A percentile compares a stretch with the other conserved stretches of the same genome.
These are phyloP conservation scores for Begonia loranthoides DNA, from an alignment of 306 rosid genomes.

Conservation along the genomic window DNA sequence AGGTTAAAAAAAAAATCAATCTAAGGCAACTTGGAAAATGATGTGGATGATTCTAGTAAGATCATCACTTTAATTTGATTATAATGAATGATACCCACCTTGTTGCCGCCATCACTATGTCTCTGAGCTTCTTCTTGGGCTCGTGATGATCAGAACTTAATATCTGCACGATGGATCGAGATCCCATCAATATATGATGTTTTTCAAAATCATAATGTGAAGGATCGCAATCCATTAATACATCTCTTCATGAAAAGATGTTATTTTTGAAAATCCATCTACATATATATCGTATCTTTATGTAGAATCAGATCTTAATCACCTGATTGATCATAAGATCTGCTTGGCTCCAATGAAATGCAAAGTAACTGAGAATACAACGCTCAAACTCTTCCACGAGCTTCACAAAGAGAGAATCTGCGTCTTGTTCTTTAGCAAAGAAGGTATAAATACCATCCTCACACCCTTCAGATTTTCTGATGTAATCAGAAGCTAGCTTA, in stretches of 20 bases:
- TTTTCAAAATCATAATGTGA: too few species aligned
- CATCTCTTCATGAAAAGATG: too few species aligned
- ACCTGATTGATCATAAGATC: slow-evolving; percentile 86
- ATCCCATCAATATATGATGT: neutral
- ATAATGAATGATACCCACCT: slow-evolving; percentile 31
- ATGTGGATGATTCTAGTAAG: neutral
- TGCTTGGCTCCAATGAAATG: slow-evolving; percentile 82
- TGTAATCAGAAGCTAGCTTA: slow-evolving; percentile 77
- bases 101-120: slow-evolving; percentile 85
- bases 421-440: slow-evolving; percentile 60
- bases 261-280: neutral
- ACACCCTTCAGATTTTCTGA: slow-evolving; percentile 58
- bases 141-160: slow-evolving; percentile 60
- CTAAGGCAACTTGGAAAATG: neutral
- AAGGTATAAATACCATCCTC: slow-evolving; percentile 69
- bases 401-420: slow-evolving; percentile 82
- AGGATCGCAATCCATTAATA: too few species aligned
- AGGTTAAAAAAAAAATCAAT: neutral
- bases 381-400: slow-evolving; percentile 97
- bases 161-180: slow-evolving; percentile 26
- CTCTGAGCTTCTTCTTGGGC: slow-evolving; percentile 65
- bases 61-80: neutral
- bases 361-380: slow-evolving; percentile 91
- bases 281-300: neutral
- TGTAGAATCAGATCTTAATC: neutral